Evolutionary conservation across 176 grass and related monocot species (phyloP), one percentile per base, ranked within the genome.

Genomic region (Triticum timopheevii): DNA sequence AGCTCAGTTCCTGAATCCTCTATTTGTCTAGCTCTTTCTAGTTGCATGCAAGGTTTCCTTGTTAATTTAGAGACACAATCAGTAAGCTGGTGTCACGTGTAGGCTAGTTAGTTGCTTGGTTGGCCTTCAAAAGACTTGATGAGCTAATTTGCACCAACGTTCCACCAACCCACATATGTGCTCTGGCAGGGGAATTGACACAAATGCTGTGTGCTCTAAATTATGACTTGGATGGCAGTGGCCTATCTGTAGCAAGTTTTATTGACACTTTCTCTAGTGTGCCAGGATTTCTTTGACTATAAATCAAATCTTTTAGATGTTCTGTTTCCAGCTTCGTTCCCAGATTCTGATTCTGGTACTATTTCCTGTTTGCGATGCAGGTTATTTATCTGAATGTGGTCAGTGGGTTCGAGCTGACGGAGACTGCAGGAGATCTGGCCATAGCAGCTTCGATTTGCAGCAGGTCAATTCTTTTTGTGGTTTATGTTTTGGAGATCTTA

Each of bases 341-440:
- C n/a, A 63, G 27, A 16, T 78, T 86, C 79, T 63, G 34, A 8
- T 83, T 65, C 54, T 80, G 77, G 11, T 80, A 36, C 69, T 77
- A 73, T 35, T 77, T 79, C 77, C 75, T 72, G 16, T 83, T 89
- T 80, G 10, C 69, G 25, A 27, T 87, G 73, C 87, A 98, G 96
- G 67, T 79, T 76, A 86, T 96, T 87, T 98, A 91, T 94, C 77
- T 98, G 61, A 96, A 98, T 90, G 92, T 98, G 20, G 93, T 98
- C 61, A 92, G 96, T 90, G 96, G 96, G 45, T 86, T 91, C n/a
- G 74, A 92, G 69, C 74, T 98, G 85, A 47, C 87, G 80, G 96
- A 98, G 85, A 95, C 96, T 13, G 93, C 96, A 88, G 96, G 93
- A 75, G 96, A 98, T 90, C 87, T 98, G 70, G 96, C 96, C 12